Evolutionary conservation across 2,329 filamentous ascomycete species (phyloP).

Genomic region (Sclerotinia trifoliorum): DNA sequence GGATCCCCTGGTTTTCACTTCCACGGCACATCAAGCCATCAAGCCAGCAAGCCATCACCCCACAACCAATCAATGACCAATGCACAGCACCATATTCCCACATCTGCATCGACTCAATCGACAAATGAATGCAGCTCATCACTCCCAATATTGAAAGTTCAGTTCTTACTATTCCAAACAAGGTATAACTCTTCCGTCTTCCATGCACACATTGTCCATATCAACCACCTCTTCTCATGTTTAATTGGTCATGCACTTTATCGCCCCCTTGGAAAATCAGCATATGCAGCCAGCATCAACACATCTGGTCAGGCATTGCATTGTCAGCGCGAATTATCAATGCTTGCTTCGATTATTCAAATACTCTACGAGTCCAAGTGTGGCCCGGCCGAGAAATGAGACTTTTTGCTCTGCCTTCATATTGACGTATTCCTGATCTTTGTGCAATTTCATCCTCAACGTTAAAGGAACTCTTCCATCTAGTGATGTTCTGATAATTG

Average conservation of each 20-base stretch:
- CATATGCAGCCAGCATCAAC: slow-evolving; percentile 4
- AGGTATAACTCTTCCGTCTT: not conserved
- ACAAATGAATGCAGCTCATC: not conserved
- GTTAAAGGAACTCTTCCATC: not conserved
- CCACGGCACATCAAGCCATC: not conserved
- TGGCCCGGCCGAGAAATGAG: not conserved
- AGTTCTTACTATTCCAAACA: not conserved
- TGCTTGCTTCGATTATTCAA: not conserved
- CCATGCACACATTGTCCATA: not conserved
- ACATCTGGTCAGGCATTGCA: slow-evolving; percentile 4
- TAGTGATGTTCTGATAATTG: slow-evolving; percentile 8
- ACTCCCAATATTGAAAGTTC: not conserved
- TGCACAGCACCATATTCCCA: not conserved
- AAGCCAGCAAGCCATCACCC: not conserved
- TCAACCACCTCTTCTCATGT: not conserved
- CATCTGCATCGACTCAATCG: not conserved
- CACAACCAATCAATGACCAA: slow-evolving; percentile 14
- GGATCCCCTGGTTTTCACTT: slow-evolving; percentile 5
- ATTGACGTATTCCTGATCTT: not conserved
- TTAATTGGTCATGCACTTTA: slow-evolving; percentile 5
- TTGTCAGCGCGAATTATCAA: slow-evolving; percentile 13
- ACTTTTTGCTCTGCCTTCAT: slow-evolving; percentile 4
- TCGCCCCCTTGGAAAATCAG: slow-evolving; percentile 1
- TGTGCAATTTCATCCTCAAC: not conserved
- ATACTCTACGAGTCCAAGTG: slow-evolving; percentile 16